Evolutionary conservation across 1,284 basidiomycete genomes (phyloP).

Genomic region (Cronartium quercuum): DNA sequence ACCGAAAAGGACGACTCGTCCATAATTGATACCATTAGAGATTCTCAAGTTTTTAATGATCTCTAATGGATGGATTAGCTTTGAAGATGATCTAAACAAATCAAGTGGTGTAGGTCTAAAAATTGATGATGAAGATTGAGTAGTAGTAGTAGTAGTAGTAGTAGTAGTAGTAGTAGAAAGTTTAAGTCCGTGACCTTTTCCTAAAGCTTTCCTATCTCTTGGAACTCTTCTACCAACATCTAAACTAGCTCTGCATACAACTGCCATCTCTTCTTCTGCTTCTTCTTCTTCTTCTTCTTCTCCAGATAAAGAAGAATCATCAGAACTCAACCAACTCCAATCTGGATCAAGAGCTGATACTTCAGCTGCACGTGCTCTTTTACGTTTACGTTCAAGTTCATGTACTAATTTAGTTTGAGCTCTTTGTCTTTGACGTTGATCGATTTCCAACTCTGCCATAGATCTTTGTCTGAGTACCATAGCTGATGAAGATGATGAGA

Average conservation of each 20-base stretch:
- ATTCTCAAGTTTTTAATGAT: neutral
- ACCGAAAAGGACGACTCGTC: neutral
- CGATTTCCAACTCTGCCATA: neutral
- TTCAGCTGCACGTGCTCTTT: neutral
- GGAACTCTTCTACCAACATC: constrained; percentile 13
- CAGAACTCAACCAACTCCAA: constrained; percentile 27
- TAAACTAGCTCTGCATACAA: constrained; percentile 21
- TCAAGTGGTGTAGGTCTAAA: neutral
- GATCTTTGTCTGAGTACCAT: neutral
- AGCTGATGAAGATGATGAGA: neutral
- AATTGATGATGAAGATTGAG: no score
- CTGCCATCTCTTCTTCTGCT: neutral
- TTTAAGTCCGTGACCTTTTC: neutral
- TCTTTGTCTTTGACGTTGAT: neutral
- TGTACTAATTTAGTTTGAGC: neutral
- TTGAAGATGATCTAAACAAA: neutral
- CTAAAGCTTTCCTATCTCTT: constrained; percentile 3
- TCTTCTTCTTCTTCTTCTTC: constrained; percentile 5
- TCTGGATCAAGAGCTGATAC: neutral
- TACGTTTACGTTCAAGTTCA: neutral
- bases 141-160: neutral
- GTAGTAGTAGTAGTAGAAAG: neutral
- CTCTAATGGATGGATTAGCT: neutral
- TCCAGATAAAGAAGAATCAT: neutral
- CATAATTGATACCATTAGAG: neutral